Evolutionary conservation across 176 grass and related monocot species (phyloP).

Genomic region (Aegilops speltoides): DNA sequence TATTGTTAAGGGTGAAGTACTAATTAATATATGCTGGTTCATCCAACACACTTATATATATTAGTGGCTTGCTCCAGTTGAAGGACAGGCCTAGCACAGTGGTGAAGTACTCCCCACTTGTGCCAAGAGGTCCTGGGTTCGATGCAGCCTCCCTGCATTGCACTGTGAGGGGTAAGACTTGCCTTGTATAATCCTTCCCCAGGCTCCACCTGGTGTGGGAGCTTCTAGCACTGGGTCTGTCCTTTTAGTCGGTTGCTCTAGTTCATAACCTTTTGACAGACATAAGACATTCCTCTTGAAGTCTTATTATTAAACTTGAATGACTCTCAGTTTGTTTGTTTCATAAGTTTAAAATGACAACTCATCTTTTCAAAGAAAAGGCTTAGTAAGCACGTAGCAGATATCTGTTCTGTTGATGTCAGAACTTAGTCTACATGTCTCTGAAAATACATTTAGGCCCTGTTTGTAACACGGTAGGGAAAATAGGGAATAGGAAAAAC

Average conservation of each 20-base stretch:
- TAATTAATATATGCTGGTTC: background rate
- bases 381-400: background rate
- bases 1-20: background rate
- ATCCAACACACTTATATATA: background rate
- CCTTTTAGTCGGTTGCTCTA: background rate
- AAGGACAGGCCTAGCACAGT: too few relatives aligned
- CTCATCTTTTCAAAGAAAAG: background rate
- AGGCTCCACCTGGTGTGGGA: too few relatives aligned
- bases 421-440: background rate
- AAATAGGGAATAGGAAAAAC: too few relatives aligned
- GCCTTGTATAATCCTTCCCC: too few relatives aligned
- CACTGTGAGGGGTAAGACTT: too few relatives aligned
- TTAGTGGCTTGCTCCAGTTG: constrained; percentile 4
- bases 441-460: background rate
- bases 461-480: too few relatives aligned
- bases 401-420: background rate
- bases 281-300: constrained; percentile 9
- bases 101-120: too few relatives aligned
- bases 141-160: too few relatives aligned
- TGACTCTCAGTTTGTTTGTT: constrained; percentile 1
- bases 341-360: background rate
- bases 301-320: background rate
- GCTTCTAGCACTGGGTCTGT: too few relatives aligned
- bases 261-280: background rate
- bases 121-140: too few relatives aligned